These are phyloP conservation scores for Babesia bigemina DNA, from an alignment of 169 alveolate genomes.

Conservation along the genomic window DNA sequence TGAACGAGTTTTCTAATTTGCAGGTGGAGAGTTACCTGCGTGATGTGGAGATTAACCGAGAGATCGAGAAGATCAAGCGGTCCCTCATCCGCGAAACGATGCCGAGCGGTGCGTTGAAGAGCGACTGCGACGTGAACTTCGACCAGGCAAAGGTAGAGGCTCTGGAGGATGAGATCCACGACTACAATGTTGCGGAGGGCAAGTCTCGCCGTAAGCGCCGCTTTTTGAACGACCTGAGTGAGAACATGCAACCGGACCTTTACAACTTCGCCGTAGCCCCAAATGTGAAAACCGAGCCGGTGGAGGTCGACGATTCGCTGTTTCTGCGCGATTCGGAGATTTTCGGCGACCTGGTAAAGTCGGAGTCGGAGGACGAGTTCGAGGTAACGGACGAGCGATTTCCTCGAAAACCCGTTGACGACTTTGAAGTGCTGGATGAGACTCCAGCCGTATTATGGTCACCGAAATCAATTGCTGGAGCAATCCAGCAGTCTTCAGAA, in stretches of 20 bases:
- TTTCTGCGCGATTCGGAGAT: slow-evolving; percentile 54
- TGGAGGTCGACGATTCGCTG: slow-evolving; percentile 30
- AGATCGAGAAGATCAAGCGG: slow-evolving; percentile 80
- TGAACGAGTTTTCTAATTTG: slow-evolving; percentile 79
- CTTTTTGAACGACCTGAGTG: slow-evolving; percentile 37
- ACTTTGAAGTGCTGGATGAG: slow-evolving; percentile 3
- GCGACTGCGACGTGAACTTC: neutral
- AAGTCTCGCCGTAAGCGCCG: slow-evolving; percentile 21
- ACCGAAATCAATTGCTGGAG: too few species aligned
- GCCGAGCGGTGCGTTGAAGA: slow-evolving; percentile 3
- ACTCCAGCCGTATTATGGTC: neutral
- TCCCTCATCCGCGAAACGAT: slow-evolving; percentile 65
- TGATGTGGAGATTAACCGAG: slow-evolving; percentile 79
- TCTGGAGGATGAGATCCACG: slow-evolving; percentile 16
- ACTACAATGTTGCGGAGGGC: slow-evolving; percentile 34
- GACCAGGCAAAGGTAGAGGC: neutral
- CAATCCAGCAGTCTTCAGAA: too few species aligned
- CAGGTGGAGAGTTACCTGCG: slow-evolving; percentile 84
- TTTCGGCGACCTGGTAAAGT: slow-evolving; percentile 49
- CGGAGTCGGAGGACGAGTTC: slow-evolving; percentile 30
- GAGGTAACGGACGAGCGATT: slow-evolving; percentile 13
- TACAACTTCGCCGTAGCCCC: neutral
- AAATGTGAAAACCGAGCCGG: slow-evolving; percentile 5
- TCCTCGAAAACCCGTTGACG: neutral
- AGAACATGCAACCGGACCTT: slow-evolving; percentile 24